Evolutionary conservation across 257 asterid species (phyloP), one percentile per base, ranked within the genome.

Genomic region (Schizonepeta tenuifolia): DNA sequence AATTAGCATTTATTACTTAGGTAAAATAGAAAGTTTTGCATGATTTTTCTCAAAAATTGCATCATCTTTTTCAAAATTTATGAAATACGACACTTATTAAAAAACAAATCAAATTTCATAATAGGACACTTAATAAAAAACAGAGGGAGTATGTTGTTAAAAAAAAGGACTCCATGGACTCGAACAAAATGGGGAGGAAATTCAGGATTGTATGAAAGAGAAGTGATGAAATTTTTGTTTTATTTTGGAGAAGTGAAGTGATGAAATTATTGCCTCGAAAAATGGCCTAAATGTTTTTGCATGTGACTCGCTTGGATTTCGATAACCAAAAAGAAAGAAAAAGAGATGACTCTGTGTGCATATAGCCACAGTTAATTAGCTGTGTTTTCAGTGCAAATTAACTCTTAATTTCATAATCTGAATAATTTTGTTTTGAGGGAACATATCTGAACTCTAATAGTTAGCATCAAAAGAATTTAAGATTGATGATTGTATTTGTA

Each of bases 331-430:
- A 3, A 3, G n/a, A 49, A n/a, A n/a, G 20, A 9, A 18, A 7
- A 20, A 7, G 6, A 7, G 58, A 53, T 53, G 15, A 20, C 6
- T 20, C 0, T 8, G 56, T n/a, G 56, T n/a, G n/a, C n/a, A n/a
- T 26, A 50, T 44, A 67, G 64, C 33, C 33, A 28, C 5, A 28
- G 33, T 2, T 3, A 26, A 26, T 3, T 28, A 28, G 33, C 69
- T 57, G 40, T 65, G 74, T 38, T 9, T 56, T 66, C 54, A 71
- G 69, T 77, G 77, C 53, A 50, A 14, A 55, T 5, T n/a, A n/a
- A n/a, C n/a, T 22, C 36, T 24, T 11, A 11, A 53, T 53, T 20
- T 53, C 12, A 17, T 50, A n/a, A 50, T n/a, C 56, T n/a, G 56
- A n/a, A 15, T 4, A 4, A 14, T 43, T 12, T 13, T 12, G 1